Evolutionary conservation across 2,329 filamentous ascomycete species (phyloP).

Genomic region (Verticillium nonalfalfae): DNA sequence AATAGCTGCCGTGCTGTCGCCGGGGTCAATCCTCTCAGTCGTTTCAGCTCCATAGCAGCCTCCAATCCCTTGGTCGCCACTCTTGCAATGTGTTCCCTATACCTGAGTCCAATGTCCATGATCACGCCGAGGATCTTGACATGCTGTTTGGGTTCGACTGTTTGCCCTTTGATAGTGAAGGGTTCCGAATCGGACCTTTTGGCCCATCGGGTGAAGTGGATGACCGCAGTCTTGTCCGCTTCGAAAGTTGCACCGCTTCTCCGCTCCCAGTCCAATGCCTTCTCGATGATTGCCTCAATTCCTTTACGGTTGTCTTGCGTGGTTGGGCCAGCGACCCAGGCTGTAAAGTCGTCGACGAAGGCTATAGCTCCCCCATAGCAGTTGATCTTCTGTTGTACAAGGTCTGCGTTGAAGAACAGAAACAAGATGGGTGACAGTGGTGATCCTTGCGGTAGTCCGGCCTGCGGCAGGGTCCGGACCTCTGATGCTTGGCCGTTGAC

Average conservation of each 20-base stretch:
- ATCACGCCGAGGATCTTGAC: constrained; percentile 14
- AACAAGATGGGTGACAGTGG: constrained; percentile 27
- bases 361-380: constrained; percentile 15
- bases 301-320: constrained; percentile 7
- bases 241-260: constrained; percentile 18
- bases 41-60: constrained; percentile 7
- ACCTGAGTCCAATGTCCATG: constrained; percentile 13
- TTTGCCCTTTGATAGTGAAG: background rate
- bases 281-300: constrained; percentile 15
- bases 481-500: constrained; percentile 15
- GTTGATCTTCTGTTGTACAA: constrained; percentile 19
- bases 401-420: constrained; percentile 20
- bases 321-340: background rate
- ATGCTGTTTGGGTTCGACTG: background rate
- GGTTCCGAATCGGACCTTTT: background rate
- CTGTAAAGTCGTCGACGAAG: constrained; percentile 7
- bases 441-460: constrained; percentile 22
- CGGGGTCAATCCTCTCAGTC: constrained; percentile 10
- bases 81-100: constrained; percentile 5
- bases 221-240: constrained; percentile 16
- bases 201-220: constrained; percentile 2
- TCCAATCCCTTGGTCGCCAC: constrained; percentile 10
- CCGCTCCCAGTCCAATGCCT: constrained; percentile 13
- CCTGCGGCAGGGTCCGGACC: constrained; percentile 9
- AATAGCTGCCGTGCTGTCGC: constrained; percentile 16